These are phyloP conservation scores for Aspergillus cejpii DNA, from an alignment of 2,329 filamentous ascomycete genomes.

Conservation along the genomic window DNA sequence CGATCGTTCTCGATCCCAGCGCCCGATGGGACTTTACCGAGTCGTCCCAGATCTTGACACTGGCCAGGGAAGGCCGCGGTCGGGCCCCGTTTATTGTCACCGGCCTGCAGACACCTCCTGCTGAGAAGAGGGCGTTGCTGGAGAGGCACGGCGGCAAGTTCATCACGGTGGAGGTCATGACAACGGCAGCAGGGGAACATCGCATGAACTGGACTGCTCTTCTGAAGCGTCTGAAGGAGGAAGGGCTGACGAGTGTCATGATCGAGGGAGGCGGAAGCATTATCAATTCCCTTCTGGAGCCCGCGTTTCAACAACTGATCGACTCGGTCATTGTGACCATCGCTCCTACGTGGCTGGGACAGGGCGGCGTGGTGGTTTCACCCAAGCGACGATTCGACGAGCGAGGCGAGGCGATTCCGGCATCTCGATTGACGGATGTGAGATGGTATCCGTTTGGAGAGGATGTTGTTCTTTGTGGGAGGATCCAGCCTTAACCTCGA, in stretches of 20 bases:
- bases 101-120: slow-evolving; percentile 9
- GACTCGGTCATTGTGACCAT: slow-evolving; percentile 79
- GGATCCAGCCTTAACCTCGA: slow-evolving; percentile 30
- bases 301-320: slow-evolving; percentile 51
- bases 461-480: slow-evolving; percentile 74
- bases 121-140: slow-evolving; percentile 16
- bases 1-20: slow-evolving; percentile 70
- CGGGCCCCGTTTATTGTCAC: slow-evolving; percentile 65
- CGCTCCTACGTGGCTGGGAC: slow-evolving; percentile 78
- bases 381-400: slow-evolving; percentile 53
- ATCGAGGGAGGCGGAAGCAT: slow-evolving; percentile 77
- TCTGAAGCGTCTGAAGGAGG: slow-evolving; percentile 47
- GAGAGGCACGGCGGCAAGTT: slow-evolving; percentile 29
- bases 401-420: slow-evolving; percentile 52
- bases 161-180: slow-evolving; percentile 21
- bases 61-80: slow-evolving; percentile 57
- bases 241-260: slow-evolving; percentile 72
- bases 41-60: slow-evolving; percentile 57
- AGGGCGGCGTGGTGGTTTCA: slow-evolving; percentile 70
- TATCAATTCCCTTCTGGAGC: slow-evolving; percentile 68
- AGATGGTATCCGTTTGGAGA: slow-evolving; percentile 70
- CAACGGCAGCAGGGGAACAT: slow-evolving; percentile 10
- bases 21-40: slow-evolving; percentile 60
- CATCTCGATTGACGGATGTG: slow-evolving; percentile 53
- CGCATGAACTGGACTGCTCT: slow-evolving; percentile 54